A percentile compares a stretch with the other conserved stretches of the same genome.
These are phyloP conservation scores for Penicillium daleae DNA, from an alignment of 495 filamentous ascomycete species.

Conservation along the genomic window DNA sequence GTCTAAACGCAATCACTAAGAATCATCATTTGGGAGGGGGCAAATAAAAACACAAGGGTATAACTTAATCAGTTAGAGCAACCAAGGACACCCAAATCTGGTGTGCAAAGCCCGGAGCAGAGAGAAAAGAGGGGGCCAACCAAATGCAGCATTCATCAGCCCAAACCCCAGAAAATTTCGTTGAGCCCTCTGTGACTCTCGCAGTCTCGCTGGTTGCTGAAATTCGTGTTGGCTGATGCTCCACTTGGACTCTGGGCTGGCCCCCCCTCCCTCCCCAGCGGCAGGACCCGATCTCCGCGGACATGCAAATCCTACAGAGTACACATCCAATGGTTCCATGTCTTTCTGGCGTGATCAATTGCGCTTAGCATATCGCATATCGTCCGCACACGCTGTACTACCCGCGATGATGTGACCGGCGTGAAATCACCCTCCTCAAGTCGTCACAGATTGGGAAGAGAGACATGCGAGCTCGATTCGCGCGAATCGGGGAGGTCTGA, in stretches of 20 bases:
- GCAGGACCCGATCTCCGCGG: constrained; percentile 34
- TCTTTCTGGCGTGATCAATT: constrained; percentile 22
- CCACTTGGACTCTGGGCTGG: constrained; percentile 1
- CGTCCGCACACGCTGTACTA: constrained; percentile 2
- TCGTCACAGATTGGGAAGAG: constrained; percentile 5
- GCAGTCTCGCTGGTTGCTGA: not conserved
- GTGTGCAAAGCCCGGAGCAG: not conserved
- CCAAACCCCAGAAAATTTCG: constrained; percentile 5
- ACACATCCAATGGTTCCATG: constrained; percentile 9
- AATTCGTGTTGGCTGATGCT: not conserved
- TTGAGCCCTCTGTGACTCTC: not conserved
- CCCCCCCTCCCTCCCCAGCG: constrained; percentile 15
- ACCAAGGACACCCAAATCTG: not conserved
- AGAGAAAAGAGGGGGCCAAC: not conserved
- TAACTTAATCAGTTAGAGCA: not conserved
- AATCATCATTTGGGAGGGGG: not conserved
- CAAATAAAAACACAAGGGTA: not conserved
- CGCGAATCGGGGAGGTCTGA: not conserved
- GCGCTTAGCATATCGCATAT: constrained; percentile 11
- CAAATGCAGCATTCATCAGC: not conserved
- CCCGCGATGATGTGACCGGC: constrained; percentile 22
- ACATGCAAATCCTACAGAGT: constrained; percentile 1
- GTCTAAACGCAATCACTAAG: constrained; percentile 4
- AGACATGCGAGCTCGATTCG: constrained; percentile 14
- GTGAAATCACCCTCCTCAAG: not conserved